Evolutionary conservation across 768 basidiomycete species (phyloP), one percentile per base, ranked within the genome.

Genomic region (Podaxis rugospora): DNA sequence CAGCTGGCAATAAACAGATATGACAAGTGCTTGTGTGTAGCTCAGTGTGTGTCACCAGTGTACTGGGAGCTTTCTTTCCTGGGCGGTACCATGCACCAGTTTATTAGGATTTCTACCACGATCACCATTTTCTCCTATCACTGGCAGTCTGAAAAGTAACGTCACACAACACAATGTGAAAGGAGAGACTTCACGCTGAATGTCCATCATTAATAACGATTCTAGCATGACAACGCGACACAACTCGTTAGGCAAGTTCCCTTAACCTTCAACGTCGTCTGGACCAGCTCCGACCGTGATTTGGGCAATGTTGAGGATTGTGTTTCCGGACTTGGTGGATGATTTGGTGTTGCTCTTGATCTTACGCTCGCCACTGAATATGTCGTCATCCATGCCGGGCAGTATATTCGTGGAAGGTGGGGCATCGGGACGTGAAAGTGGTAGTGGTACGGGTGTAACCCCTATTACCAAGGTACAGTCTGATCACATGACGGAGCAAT

Each of bases 231-330:
- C 75, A 64, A 90, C 78, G 67, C 78, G 78, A 65, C 78, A 84
- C 65, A 92, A 79, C 59, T 85, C 79, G 63, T 89, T 86, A 51
- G 88, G 86, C 53, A 91, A 75, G 71, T 86, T 75, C 62, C 88
- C 76, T 62, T 82, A 65, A 89, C 67, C 57, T 66, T 73, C 42
- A 61, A 55, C 49, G 44, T 54, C 37, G 36, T 54, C 28, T 61
- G 59, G 32, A 55, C 46, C 25, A 61, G 36, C 35, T 61, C 55
- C 1, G 59, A 61, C 14, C 53, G 59, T 35, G 52, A 46, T 36
- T 55, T 61, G 18, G 59, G 36, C 46, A 37, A 18, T 3, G 42
- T n/a, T 35, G 59, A 54, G 44, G 51, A 3, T 16, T 55, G 51
- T 10, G 59, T 32, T 37, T 55, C 32, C 35, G 23, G 25, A 25